Evolutionary conservation across 495 filamentous ascomycete genomes (phyloP).

Genomic region (Annulohypoxylon bovei): DNA sequence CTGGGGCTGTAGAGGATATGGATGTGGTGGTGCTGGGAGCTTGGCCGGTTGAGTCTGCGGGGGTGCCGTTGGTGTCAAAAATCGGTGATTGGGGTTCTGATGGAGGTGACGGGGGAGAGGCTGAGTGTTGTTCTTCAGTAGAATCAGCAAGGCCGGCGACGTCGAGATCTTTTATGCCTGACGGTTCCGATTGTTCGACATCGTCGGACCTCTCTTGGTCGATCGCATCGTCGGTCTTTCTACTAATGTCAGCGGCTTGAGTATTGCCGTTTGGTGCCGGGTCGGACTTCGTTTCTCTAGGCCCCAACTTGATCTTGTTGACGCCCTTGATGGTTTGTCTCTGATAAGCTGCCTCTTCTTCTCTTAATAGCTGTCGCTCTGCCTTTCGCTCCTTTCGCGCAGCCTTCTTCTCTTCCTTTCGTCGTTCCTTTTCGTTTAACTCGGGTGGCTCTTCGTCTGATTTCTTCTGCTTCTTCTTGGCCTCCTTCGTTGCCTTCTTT

Average conservation of each 20-base stretch:
- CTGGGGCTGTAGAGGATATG: slow-evolving; percentile 71
- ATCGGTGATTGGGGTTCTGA: slow-evolving; percentile 69
- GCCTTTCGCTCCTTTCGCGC: slow-evolving; percentile 46
- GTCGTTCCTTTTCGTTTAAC: slow-evolving; percentile 35
- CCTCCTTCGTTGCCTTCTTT: slow-evolving; percentile 52
- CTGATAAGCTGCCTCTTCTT: slow-evolving; percentile 55
- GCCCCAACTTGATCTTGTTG: slow-evolving; percentile 47
- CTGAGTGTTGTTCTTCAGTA: slow-evolving; percentile 55
- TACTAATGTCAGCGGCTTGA: slow-evolving; percentile 48
- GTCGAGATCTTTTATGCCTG: slow-evolving; percentile 55
- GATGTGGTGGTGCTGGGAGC: slow-evolving; percentile 73
- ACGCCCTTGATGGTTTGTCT: slow-evolving; percentile 49
- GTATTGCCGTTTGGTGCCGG: slow-evolving; percentile 23
- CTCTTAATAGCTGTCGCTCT: slow-evolving; percentile 41
- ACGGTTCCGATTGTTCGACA: slow-evolving; percentile 47
- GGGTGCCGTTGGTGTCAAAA: slow-evolving; percentile 68
- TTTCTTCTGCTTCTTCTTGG: slow-evolving; percentile 54
- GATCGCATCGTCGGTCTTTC: slow-evolving; percentile 39
- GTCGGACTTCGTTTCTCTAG: slow-evolving; percentile 33
- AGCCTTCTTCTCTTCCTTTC: slow-evolving; percentile 53
- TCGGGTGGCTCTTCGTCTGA: slow-evolving; percentile 35
- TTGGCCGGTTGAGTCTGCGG: slow-evolving; percentile 51
- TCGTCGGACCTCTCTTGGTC: slow-evolving; percentile 48
- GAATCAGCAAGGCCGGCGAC: slow-evolving; percentile 51
- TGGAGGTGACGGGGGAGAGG: slow-evolving; percentile 58